Base-by-base conservation (phyloP, 805 yeast species). In the Vanderwaltozyma yarrowii region DNA sequence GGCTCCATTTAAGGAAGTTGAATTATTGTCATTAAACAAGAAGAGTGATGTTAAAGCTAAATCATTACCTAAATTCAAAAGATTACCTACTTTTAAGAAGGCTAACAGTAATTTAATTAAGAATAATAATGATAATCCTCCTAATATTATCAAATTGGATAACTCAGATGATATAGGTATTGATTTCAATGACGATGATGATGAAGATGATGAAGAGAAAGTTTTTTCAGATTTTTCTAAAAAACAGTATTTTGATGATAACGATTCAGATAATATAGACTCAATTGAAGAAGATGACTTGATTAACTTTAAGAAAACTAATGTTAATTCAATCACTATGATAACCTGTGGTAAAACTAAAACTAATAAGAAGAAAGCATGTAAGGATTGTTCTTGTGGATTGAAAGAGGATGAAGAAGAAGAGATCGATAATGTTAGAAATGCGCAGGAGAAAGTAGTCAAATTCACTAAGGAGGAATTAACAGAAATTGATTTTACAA, bases 311-410 rank as follows among this genome's bases (percentile, higher is more conserved):
- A 30, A 16, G 16, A 30, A 21, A 6, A 36, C 11, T 21, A 63
- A 56, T 17, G 65, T 58, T 12, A 63, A 46, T 25, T 11, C 30
- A 3, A 47, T 55, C 36, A 55, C 58, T 17, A 46, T 51, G 49
- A 46, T 52, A 25, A 49, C 48, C 14, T 54, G 62, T 34, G 56
- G 52, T 25, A 55, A 49, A 38, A 44, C 53, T 37, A 54, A 51
- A 44, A 51, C 53, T 9, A 48, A 54, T 31, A 51, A 53, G 33
- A 76, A 89, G 66, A 85, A 80, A 63, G 98, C 98, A 0, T 92
- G 98, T 67, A 89, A 88, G 64, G 96, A 89, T 62, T 92, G 98
- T 62, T 81, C 96, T 0, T 92, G 98, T 67, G 98, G 98, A 5
- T 70, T 92, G 45, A 87, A 82, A 50, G 98, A 92, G 58, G 61